phyloP scores from a whole-genome alignment of 805 yeast genomes.

The Zygosaccharomyces siamensis region DNA sequence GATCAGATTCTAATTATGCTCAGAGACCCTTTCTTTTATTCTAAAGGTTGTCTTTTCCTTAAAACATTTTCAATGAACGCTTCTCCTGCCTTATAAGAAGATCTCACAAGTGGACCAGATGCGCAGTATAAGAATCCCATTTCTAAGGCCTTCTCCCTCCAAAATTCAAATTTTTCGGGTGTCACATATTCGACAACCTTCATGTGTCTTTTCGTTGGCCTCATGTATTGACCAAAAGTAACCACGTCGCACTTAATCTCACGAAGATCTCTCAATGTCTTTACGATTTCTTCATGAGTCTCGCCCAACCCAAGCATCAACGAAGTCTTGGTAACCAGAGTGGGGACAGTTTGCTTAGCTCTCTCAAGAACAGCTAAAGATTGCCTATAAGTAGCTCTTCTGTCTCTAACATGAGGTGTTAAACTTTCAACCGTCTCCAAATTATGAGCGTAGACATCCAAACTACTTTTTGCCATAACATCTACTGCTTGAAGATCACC shows the following conservation, averaged over 20 bases:
- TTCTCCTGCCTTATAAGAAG: conserved; percentile 98
- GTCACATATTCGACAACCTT: conserved; percentile 92
- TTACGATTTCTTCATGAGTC: conserved; percentile 80
- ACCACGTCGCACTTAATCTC: conserved; percentile 82
- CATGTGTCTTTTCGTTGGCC: conserved; percentile 98
- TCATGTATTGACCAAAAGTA: conserved; percentile 98
- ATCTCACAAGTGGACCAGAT: conserved; percentile 93
- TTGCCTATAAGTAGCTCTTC: conserved; percentile 93
- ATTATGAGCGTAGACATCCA: conserved; percentile 96
- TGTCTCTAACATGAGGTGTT: conserved; percentile 92
- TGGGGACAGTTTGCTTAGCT: conserved; percentile 75
- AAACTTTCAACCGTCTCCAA: conserved; percentile 92
- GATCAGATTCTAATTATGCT: neutral
- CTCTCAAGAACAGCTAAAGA: conserved; percentile 68
- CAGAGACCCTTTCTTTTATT: neutral
- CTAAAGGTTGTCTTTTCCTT: conserved; percentile 50
- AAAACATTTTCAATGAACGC: conserved; percentile 92
- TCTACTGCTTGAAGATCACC: conserved; percentile 82
- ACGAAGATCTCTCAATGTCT: conserved; percentile 72
- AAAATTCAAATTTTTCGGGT: conserved; percentile 90
- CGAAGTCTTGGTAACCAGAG: conserved; percentile 85
- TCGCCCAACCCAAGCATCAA: conserved; percentile 97
- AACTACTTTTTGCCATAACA: conserved; percentile 74
- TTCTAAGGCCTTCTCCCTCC: conserved; percentile 82
- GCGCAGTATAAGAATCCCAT: conserved; percentile 96